phyloP scores from a whole-genome alignment of 768 basidiomycete species.

The Zangia roseola region DNA sequence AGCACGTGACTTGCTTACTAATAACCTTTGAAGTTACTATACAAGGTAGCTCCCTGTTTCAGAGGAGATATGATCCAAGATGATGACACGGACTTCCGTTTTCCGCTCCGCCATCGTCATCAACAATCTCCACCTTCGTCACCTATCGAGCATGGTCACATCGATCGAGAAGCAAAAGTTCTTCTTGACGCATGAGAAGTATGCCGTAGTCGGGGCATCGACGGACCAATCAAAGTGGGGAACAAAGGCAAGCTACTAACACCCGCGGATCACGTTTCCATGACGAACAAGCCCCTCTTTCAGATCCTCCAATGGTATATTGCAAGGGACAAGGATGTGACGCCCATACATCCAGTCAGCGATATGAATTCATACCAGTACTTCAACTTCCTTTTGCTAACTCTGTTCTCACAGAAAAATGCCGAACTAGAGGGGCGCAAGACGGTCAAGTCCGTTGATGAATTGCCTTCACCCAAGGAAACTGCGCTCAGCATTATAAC shows the following conservation, averaged over 20 bases:
- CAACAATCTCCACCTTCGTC: conserved; percentile 1
- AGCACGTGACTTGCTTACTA: conserved; percentile 21
- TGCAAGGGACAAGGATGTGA: conserved; percentile 53
- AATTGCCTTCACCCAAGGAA: conserved; percentile 56
- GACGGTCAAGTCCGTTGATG: conserved; percentile 53
- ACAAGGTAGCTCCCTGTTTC: too few species aligned
- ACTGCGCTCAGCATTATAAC: conserved; percentile 83
- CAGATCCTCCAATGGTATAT: conserved; percentile 82
- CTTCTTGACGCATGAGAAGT: conserved; percentile 64
- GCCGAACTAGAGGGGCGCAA: conserved; percentile 62
- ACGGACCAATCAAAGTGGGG: conserved; percentile 78
- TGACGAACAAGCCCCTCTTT: background rate
- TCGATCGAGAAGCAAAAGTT: conserved; percentile 44
- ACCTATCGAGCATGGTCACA: conserved; percentile 19
- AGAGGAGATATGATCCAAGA: too few species aligned
- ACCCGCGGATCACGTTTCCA: background rate
- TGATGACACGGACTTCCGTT: conserved; percentile 5
- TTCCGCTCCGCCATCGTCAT: conserved; percentile 1
- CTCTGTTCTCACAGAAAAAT: conserved; percentile 52
- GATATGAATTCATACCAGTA: background rate
- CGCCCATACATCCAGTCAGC: conserved; percentile 73
- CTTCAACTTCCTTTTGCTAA: background rate
- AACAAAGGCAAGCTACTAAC: conserved; percentile 51
- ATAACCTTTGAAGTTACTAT: too few species aligned
- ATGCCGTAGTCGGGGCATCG: conserved; percentile 82